Evolutionary conservation across 139 green algal species (phyloP).

Genomic region (Picochlorum sp.): DNA sequence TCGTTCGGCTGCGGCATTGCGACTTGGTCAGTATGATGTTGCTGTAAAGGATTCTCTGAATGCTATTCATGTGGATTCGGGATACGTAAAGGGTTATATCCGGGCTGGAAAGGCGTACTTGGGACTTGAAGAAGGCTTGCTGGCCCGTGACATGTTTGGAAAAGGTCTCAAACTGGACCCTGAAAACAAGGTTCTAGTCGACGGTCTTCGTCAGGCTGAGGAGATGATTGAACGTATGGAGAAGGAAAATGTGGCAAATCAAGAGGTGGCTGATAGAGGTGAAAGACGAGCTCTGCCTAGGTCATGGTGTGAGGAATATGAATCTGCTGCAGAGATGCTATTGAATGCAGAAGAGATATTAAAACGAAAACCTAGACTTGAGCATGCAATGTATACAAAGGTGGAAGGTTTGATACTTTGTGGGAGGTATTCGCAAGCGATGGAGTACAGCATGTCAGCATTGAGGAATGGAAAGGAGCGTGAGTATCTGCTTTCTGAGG

Average conservation of each 20-base stretch:
- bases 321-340: not conserved
- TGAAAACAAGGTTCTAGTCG: not conserved
- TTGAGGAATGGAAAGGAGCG: slow-evolving; percentile 15
- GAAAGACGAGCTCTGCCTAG: slow-evolving; percentile 6
- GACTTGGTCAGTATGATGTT: slow-evolving; percentile 18
- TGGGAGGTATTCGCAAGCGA: slow-evolving; percentile 23
- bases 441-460: not conserved
- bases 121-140: slow-evolving; percentile 4
- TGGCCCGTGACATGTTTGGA: not conserved
- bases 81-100: slow-evolving; percentile 8
- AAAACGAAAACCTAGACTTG: slow-evolving; percentile 14
- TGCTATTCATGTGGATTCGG: slow-evolving; percentile 14
- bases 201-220: not conserved
- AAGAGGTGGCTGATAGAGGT: not conserved
- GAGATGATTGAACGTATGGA: not conserved
- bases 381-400: slow-evolving; percentile 7
- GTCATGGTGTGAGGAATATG: not conserved
- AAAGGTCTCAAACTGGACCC: slow-evolving; percentile 4
- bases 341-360: not conserved
- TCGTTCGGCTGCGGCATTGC: slow-evolving; percentile 34
- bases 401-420: slow-evolving; percentile 28
- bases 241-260: not conserved
- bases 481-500: slow-evolving; percentile 24
- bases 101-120: slow-evolving; percentile 13
- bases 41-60: slow-evolving; percentile 23